Conservation (phyloP, 345 rosid species). For the Anastatica hierochuntica region DNA sequence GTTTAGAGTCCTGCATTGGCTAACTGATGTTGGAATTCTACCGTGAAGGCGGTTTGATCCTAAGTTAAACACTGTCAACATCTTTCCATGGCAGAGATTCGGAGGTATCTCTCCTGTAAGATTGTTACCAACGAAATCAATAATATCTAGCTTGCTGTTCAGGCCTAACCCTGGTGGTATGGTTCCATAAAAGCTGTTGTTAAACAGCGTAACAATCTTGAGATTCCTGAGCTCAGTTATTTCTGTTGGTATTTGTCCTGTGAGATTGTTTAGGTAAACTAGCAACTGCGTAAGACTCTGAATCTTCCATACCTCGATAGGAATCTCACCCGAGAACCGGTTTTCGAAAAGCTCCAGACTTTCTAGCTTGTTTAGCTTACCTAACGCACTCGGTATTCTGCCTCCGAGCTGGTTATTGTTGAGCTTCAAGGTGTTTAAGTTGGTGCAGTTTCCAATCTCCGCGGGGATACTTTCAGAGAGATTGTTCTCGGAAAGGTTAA, state of each 20-base stretch:
- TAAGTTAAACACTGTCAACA: constrained; percentile 37
- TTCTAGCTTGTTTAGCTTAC: constrained; percentile 35
- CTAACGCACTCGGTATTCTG: constrained; percentile 44
- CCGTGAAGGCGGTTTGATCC: constrained; percentile 52
- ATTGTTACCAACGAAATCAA: constrained; percentile 52
- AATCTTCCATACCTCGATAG: constrained; percentile 54
- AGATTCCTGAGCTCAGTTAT: constrained; percentile 49
- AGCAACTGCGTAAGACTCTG: constrained; percentile 37
- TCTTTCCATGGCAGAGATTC: constrained; percentile 45
- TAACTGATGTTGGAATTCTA: constrained; percentile 38
- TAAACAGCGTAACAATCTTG: constrained; percentile 40
- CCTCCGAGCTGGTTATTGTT: constrained; percentile 51
- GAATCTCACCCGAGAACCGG: constrained; percentile 54
- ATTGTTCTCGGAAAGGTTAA: constrained; percentile 52
- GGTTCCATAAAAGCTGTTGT: constrained; percentile 47
- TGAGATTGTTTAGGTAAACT: constrained; percentile 51
- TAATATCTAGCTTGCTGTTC: constrained; percentile 44
- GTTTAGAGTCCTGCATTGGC: constrained; percentile 43
- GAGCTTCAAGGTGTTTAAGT: constrained; percentile 31
- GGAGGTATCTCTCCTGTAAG: constrained; percentile 59
- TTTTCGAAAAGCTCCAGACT: constrained; percentile 53
- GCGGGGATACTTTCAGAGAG: constrained; percentile 57
- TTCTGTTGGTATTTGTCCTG: constrained; percentile 50
- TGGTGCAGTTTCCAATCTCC: constrained; percentile 52
- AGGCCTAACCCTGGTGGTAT: constrained; percentile 58